phyloP scores from a whole-genome alignment of 345 rosid genomes.

The Eucalyptus victrix region DNA sequence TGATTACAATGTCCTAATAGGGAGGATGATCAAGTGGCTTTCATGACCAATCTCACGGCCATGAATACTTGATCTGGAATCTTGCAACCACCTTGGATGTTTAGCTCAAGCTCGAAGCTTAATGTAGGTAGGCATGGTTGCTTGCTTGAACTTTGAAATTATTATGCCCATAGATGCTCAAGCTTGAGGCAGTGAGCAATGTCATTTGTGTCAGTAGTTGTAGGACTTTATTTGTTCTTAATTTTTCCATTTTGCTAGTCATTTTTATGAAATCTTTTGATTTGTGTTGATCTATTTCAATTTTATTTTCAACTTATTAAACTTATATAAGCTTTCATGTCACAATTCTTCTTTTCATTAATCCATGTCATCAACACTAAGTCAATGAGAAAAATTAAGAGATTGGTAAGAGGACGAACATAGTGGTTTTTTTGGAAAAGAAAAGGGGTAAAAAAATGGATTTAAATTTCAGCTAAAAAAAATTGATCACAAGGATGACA shows the following conservation, averaged over 20 bases:
- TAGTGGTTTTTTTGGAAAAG: neutral
- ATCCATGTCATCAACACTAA: accelerated
- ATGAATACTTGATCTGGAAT: accelerated
- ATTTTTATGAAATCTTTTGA: neutral
- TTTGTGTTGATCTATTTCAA: neutral
- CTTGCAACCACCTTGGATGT: neutral
- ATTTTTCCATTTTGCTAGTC: accelerated
- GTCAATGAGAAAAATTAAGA: neutral
- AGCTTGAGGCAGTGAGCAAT: accelerated
- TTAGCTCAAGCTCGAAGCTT: neutral
- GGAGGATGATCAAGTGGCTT: neutral
- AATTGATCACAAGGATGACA: neutral
- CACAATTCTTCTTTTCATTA: neutral
- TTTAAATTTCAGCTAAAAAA: neutral
- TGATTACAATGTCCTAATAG: neutral
- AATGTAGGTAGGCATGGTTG: neutral
- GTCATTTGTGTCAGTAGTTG: neutral
- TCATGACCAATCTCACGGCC: accelerated
- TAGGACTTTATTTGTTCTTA: neutral
- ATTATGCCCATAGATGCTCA: neutral
- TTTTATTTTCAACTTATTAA: neutral
- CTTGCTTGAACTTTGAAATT: neutral
- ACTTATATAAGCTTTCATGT: neutral
- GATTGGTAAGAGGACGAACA: accelerated
- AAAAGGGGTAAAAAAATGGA: neutral